Base-by-base conservation (phyloP, 2,329 filamentous ascomycete species). In the Trichoderma lentiforme region DNA sequence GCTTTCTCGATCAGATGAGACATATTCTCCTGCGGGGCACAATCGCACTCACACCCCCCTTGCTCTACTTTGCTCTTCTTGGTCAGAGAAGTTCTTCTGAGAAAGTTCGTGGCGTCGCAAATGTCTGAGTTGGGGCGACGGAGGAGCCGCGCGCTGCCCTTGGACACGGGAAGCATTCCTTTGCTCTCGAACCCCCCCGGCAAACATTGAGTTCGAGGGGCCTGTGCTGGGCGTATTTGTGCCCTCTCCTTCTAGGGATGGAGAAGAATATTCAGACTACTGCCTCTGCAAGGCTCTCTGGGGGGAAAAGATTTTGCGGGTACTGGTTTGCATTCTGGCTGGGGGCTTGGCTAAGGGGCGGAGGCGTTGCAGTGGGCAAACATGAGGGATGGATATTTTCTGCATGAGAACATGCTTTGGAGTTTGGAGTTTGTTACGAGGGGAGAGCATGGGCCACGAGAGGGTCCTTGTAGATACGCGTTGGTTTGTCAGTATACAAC, bases 121-220 rank as follows among this genome's bases (percentile, higher is more conserved):
- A 64, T 70, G 71, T 72, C 71, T 72, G 9, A 14, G 58, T 43
- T 58, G 60, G 24, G 47, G 36, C 14, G 64, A 24, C 24, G 56
- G 57, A 56, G 56, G 43, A 58, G 67, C 60, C 63, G 63, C 26
- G 39, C 47, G 47, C 47, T 43, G 70, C 70, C 71, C 71, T 72
- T 70, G 71, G 71, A 70, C n/a, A 62, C 64, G 70, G 65, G 70
- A 67, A 72, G 57, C 70, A 72, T 72, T 72, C 70, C 70, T 72
- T 51, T 72, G 63, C 63, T 58, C 28, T 30, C 15, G 24, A n/a
- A 57, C 34, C 36, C 21, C 15, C 24, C n/a, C 21, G 57, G 65
- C 53, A 68, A 64, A 64, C 62, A 64, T 47, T 21, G 26, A 51
- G 18, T 11, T 53, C 7, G 39, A 21, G 21, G 47, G 47, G 47